Evolutionary conservation across 345 rosid genomes (phyloP), one percentile per base, ranked within the genome.

Genomic region (Eucalyptus sp.): DNA sequence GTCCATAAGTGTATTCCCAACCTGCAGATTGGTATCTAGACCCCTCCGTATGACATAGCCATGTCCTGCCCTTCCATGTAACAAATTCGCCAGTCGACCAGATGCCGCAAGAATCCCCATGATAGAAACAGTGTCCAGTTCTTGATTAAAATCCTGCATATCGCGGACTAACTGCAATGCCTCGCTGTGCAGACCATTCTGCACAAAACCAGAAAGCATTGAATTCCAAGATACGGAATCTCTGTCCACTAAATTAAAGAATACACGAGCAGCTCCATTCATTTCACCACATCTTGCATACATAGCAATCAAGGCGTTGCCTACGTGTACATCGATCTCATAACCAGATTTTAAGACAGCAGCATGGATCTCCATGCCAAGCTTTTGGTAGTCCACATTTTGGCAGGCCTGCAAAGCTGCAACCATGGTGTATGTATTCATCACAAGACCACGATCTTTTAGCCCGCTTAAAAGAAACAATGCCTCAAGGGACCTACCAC

Each of bases 61-160:
- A 93, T 96, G 99, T 90, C 94, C 89, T 91, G 94, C 99, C 94
- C 56, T 97, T 86, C 98, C 97, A 90, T 91, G 93, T 91, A 96
- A 91, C 66, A 95, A 88, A 90, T 92, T 91, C 85, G 92, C 93
- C 90, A 94, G 87, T 91, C 96, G 93, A 68, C 98, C 97, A 87
- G 92, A 94, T 14, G 97, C 97, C 33, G 91, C 89, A 89, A 94
- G 84, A 89, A 94, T 92, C 88, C 93, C 92, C 89, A 91, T 87
- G 85, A 94, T 44, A 51, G 96, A 93, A 91, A 97, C 95, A 91
- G 92, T 90, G 85, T 96, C 98, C 25, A 91, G 95, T 87, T 90
- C 90, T 89, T 89, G 88, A 84, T 95, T 95, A 92, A 92, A 90
- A 90, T 90, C 89, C 89, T 86, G 93, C 93, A 96, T 88, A 58